Evolutionary conservation across 768 basidiomycete species (phyloP), one percentile per base, ranked within the genome.

Genomic region (Amanita subjunquillea): DNA sequence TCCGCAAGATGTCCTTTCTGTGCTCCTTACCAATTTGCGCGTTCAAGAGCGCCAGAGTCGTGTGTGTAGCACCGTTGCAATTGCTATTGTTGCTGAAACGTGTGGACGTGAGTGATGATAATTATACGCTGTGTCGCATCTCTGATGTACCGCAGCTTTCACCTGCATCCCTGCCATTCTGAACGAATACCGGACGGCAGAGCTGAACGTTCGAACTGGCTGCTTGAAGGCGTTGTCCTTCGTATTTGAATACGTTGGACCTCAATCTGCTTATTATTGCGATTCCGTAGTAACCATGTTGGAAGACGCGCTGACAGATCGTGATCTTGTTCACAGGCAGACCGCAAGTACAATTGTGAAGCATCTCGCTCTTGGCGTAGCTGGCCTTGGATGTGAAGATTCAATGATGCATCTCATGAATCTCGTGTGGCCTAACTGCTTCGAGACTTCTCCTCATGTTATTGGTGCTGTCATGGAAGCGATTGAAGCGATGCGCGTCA

Each of bases 11-110:
- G 96, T 99, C 1, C 74, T 99, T 30, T 91, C 89, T 36, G 95
- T 99, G 12, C 77, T 99, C 10, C 73, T 99, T 53, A 98, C 96
- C 52, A 98, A 99, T 65, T 66, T 99, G 61, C 89, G 94, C 43
- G 95, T 98, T 4, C 96, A 99, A 74, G 96, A 99, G 64, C 93
- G 96, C 58, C 96, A 99, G 67, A 92, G 89, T 67, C 92, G 95
- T 64, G 96, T 99, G 17, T 99, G 96, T 66, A 91, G 88, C 65
- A 98, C 95, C 1, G 96, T 98, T 54, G 96, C 96, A 20, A 98
- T 99, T 62, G 94, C 89, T 43, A 93, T 93, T 58, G 91, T 92
- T 20, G 91, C 91, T 0, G 92, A 93, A 68, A 94, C 91, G 59
- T 94, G 91, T 59, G 91, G 91, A 65, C 78, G 75, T 77, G 64